Conservation (phyloP, 768 basidiomycete species). For the Paxillus rubicundulus region DNA sequence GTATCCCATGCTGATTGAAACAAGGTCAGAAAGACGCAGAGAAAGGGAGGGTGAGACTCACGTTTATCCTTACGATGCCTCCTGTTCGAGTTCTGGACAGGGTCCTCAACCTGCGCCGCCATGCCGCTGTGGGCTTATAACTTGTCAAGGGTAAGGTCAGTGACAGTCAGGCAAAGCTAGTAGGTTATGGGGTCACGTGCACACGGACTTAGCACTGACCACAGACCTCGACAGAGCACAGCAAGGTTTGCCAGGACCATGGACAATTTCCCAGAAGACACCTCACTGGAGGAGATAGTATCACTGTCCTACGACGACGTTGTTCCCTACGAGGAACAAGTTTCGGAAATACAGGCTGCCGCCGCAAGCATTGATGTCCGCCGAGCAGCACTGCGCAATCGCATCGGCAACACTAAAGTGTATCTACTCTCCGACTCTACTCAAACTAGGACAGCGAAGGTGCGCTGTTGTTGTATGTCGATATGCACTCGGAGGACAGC, state of each 20-base stretch:
- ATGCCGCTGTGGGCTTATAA: constrained; percentile 9
- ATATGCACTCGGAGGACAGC: constrained; percentile 34
- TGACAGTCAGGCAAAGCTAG: too few species aligned
- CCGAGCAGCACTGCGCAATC: constrained; percentile 46
- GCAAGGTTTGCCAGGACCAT: constrained; percentile 28
- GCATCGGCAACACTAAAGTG: constrained; percentile 74
- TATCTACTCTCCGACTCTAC: constrained; percentile 72
- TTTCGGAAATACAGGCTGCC: constrained; percentile 32
- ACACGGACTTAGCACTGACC: background rate
- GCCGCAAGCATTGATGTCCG: constrained; percentile 28
- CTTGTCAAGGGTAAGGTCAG: background rate
- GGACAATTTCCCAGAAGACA: constrained; percentile 45
- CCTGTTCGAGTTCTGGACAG: constrained; percentile 76
- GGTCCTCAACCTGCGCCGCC: constrained; percentile 32
- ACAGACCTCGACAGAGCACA: background rate
- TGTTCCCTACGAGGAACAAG: constrained; percentile 56
- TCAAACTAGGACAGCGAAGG: constrained; percentile 65
- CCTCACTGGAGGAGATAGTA: constrained; percentile 30
- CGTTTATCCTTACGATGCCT: constrained; percentile 93
- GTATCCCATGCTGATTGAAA: constrained; percentile 87
- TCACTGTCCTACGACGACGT: constrained; percentile 55
- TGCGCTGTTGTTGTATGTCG: constrained; percentile 52
- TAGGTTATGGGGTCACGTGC: constrained; percentile 17
- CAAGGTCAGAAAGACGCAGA: constrained; percentile 10
- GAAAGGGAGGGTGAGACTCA: constrained; percentile 39